Evolutionary conservation across 208 protist species (phyloP).

Genomic region (Herpetomonas samuelpessoai): DNA sequence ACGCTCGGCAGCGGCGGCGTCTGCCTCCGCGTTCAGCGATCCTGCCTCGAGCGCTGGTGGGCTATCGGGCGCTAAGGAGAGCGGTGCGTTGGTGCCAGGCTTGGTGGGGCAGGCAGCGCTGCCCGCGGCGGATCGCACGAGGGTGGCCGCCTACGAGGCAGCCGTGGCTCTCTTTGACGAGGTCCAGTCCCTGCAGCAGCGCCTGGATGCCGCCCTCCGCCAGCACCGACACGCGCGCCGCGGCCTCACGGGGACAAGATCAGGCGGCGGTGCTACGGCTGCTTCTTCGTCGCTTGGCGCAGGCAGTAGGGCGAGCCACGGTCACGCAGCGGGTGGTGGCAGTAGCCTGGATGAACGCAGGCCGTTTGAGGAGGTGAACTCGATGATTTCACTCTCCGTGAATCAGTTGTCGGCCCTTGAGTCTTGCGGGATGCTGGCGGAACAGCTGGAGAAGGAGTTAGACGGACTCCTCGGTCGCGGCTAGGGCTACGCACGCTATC

Average conservation of each 20-base stretch:
- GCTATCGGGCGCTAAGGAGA: not conserved
- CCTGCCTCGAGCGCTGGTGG: not conserved
- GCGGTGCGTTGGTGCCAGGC: not conserved
- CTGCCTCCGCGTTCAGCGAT: too few species aligned
- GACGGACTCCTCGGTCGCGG: conserved; percentile 51
- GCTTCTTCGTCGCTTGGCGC: too few species aligned
- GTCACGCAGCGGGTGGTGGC: not conserved
- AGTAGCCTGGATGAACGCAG: not conserved
- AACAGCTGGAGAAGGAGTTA: conserved; percentile 58
- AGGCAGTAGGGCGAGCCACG: not conserved
- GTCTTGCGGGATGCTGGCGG: conserved; percentile 37
- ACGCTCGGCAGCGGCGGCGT: too few species aligned
- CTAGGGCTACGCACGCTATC: too few species aligned
- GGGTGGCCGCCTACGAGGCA: conserved; percentile 41
- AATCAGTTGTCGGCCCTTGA: conserved; percentile 61
- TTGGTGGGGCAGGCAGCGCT: conserved; percentile 17
- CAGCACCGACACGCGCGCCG: conserved; percentile 55
- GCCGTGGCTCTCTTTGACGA: conserved; percentile 70
- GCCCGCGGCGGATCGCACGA: conserved; percentile 28
- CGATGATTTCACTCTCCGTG: conserved; percentile 51
- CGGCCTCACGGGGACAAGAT: conserved; percentile 28
- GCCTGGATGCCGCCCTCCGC: conserved; percentile 37
- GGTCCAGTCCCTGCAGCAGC: conserved; percentile 52
- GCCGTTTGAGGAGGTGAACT: conserved; percentile 39
- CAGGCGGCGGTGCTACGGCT: too few species aligned